These are phyloP conservation scores for Aspergillus sp. DNA, from an alignment of 2,329 filamentous ascomycete genomes.

Conservation along the genomic window DNA sequence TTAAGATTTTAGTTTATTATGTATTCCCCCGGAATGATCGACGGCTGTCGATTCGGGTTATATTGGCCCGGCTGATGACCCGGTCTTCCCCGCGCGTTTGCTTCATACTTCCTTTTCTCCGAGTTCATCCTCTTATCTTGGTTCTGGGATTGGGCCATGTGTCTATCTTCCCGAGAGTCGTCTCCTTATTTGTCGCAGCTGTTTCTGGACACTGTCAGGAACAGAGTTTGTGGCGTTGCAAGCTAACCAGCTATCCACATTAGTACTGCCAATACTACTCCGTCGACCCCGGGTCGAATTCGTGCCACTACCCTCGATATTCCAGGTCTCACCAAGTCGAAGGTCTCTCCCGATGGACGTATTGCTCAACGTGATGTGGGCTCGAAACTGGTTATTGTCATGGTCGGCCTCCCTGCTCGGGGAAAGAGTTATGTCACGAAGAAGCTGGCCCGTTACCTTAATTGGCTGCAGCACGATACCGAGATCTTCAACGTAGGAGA, in stretches of 20 bases:
- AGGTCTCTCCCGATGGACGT: slow-evolving; percentile 90
- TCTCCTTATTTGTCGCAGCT: not conserved
- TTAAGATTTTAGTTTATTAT: not conserved
- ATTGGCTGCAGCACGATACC: slow-evolving; percentile 96
- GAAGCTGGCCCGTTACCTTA: slow-evolving; percentile 91
- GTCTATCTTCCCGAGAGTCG: not conserved
- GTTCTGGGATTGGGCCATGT: not conserved
- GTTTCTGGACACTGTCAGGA: not conserved
- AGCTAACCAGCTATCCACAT: slow-evolving; percentile 1
- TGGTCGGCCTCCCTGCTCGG: slow-evolving; percentile 92
- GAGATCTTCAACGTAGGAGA: slow-evolving; percentile 98
- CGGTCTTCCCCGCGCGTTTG: slow-evolving; percentile 1
- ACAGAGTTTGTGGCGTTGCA: not conserved
- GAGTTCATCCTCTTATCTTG: not conserved
- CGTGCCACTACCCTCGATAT: slow-evolving; percentile 96
- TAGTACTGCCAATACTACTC: slow-evolving; percentile 27
- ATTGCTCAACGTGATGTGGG: slow-evolving; percentile 94
- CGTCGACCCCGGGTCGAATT: slow-evolving; percentile 70
- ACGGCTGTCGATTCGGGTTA: slow-evolving; percentile 6
- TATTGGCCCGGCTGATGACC: slow-evolving; percentile 5
- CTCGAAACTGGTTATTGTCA: slow-evolving; percentile 94
- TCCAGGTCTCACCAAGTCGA: slow-evolving; percentile 91
- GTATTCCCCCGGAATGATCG: slow-evolving; percentile 4
- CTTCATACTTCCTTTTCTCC: slow-evolving; percentile 4
- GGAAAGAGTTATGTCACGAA: slow-evolving; percentile 99